A percentile compares a stretch with the other conserved stretches of the same genome.
Evolutionary conservation across 106 monocot genomes (phyloP).

Genomic region (Agapanthus africanus): DNA sequence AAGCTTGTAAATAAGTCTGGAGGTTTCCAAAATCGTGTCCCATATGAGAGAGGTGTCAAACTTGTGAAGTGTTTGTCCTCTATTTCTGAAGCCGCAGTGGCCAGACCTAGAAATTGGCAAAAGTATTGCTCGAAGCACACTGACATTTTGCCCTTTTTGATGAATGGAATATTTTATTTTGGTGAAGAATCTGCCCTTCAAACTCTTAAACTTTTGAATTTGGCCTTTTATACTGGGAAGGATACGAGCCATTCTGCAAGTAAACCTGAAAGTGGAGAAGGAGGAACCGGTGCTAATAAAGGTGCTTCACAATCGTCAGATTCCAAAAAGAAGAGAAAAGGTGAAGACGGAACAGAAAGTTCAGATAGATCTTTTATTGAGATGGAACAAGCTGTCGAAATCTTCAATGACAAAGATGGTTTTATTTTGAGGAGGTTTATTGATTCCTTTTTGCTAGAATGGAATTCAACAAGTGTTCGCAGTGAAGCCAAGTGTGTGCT

Average conservation of each 20-base stretch:
- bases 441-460: slow-evolving; percentile 85
- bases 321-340: slow-evolving; percentile 86
- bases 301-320: slow-evolving; percentile 41
- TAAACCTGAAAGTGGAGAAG: slow-evolving; percentile 51
- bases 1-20: slow-evolving; percentile 85
- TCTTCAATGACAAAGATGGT: slow-evolving; percentile 59
- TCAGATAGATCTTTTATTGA: slow-evolving; percentile 72
- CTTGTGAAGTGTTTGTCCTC: slow-evolving; percentile 84
- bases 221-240: slow-evolving; percentile 86
- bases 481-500: slow-evolving; percentile 81
- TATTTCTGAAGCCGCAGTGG: slow-evolving; percentile 80
- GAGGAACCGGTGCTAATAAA: slow-evolving; percentile 36
- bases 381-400: slow-evolving; percentile 87
- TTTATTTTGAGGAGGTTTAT: slow-evolving; percentile 56
- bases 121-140: slow-evolving; percentile 78
- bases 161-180: slow-evolving; percentile 66
- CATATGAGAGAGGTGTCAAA: slow-evolving; percentile 86
- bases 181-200: slow-evolving; percentile 86
- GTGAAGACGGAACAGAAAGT: slow-evolving; percentile 71
- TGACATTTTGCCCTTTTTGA: slow-evolving; percentile 68
- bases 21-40: slow-evolving; percentile 59
- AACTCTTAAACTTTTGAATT: slow-evolving; percentile 82
- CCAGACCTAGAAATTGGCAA: slow-evolving; percentile 97
- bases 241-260: slow-evolving; percentile 36
- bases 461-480: slow-evolving; percentile 86